Evolutionary conservation across 495 filamentous ascomycete genomes (phyloP).

Genomic region (Xylaria palmicola): DNA sequence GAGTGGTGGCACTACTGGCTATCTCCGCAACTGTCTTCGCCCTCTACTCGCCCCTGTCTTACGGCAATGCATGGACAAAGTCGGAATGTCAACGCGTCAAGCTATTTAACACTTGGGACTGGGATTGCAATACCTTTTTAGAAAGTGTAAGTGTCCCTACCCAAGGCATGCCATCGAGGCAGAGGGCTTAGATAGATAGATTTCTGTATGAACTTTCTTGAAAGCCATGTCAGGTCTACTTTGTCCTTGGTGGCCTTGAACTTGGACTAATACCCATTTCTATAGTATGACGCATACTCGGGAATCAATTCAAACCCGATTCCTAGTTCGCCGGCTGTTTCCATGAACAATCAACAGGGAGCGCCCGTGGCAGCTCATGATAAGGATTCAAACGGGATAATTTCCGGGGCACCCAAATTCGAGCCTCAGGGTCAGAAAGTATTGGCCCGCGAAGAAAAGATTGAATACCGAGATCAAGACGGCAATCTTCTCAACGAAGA

Average conservation of each 20-base stretch:
- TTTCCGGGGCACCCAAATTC: conserved; percentile 45
- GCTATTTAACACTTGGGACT: conserved; percentile 88
- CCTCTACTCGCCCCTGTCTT: conserved; percentile 82
- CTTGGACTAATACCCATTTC: conserved; percentile 20
- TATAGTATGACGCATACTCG: conserved; percentile 46
- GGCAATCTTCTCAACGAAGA: conserved; percentile 83
- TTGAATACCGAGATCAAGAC: conserved; percentile 94
- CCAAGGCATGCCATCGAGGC: conserved; percentile 34
- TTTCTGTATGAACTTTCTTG: too few relatives aligned
- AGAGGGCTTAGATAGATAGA: conserved; percentile 20
- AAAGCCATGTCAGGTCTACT: conserved; percentile 9
- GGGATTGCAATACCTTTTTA: conserved; percentile 92
- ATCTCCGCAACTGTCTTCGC: conserved; percentile 74
- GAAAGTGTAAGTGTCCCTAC: conserved; percentile 68
- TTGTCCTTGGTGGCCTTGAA: neutral
- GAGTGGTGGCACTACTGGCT: conserved; percentile 68
- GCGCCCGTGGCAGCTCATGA: conserved; percentile 20
- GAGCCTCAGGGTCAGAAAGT: conserved; percentile 51
- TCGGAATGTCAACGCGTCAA: conserved; percentile 81
- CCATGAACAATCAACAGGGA: conserved; percentile 24
- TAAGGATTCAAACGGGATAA: conserved; percentile 29
- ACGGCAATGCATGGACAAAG: conserved; percentile 93
- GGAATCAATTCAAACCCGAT: conserved; percentile 29
- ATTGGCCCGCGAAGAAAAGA: conserved; percentile 70
- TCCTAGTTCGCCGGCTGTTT: conserved; percentile 33